A percentile compares a stretch with the other conserved stretches of the same genome.
Conservation (phyloP, 768 basidiomycete species). For the Kwoniella sp. region DNA sequence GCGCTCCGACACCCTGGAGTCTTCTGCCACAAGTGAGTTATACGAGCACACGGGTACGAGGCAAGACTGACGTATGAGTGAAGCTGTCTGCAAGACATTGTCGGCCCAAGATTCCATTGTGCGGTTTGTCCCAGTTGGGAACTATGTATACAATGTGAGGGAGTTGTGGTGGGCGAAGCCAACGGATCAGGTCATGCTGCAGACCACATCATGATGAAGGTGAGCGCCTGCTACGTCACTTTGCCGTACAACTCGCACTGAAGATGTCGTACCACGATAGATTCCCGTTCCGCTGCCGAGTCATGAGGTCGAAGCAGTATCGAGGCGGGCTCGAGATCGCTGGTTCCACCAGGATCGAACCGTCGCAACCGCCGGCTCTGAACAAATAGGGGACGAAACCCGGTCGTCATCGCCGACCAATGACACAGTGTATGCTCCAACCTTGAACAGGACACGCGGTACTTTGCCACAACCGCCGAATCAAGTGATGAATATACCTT, state of each 20-base stretch:
- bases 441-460: slow-evolving; percentile 6
- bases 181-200: slow-evolving; percentile 46
- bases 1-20: slow-evolving; percentile 67
- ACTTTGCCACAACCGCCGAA: slow-evolving; percentile 3
- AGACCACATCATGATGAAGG: slow-evolving; percentile 90
- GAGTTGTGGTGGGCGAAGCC: slow-evolving; percentile 23
- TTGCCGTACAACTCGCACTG: background rate
- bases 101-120: slow-evolving; percentile 91
- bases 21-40: slow-evolving; percentile 79
- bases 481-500: background rate
- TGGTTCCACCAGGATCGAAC: slow-evolving; percentile 78
- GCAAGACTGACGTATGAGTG: background rate
- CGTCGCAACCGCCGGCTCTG: slow-evolving; percentile 60
- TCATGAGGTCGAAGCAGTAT: slow-evolving; percentile 73
- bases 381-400: slow-evolving; percentile 1
- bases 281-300: slow-evolving; percentile 81
- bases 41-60: background rate
- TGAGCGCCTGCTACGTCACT: slow-evolving; percentile 47
- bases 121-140: slow-evolving; percentile 69
- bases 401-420: slow-evolving; percentile 65
- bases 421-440: slow-evolving; percentile 66
- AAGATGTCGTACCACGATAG: slow-evolving; percentile 60
- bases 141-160: slow-evolving; percentile 55
- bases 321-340: slow-evolving; percentile 69
- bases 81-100: slow-evolving; percentile 84